Evolutionary conservation across 805 yeast genomes (phyloP).

Genomic region (Saccharomycopsis guyanensis): DNA sequence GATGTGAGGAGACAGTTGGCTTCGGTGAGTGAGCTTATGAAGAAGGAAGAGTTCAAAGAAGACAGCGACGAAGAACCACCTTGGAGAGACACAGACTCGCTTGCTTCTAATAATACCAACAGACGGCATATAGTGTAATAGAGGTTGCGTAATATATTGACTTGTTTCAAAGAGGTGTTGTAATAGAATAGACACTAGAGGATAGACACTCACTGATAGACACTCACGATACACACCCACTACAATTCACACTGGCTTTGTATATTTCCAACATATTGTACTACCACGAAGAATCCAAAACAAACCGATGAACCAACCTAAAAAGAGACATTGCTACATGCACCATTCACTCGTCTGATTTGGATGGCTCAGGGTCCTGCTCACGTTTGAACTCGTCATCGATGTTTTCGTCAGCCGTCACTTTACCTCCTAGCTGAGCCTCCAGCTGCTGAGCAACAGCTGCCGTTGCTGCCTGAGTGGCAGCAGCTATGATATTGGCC

Average conservation of each 20-base stretch:
- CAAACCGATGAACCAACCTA: no score
- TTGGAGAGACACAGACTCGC: not conserved
- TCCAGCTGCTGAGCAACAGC: conserved; percentile 13
- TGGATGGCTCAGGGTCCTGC: not conserved
- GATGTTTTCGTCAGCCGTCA: conserved; percentile 14
- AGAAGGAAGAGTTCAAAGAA: not conserved
- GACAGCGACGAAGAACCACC: not conserved
- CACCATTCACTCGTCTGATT: no score
- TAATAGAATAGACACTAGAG: no score
- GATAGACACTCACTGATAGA: no score
- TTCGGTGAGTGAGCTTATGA: conserved; percentile 9
- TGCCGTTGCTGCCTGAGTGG: conserved; percentile 15
- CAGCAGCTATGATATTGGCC: conserved; percentile 8
- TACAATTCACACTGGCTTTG: no score
- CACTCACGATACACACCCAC: no score
- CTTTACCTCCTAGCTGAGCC: not conserved
- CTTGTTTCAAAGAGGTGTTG: no score
- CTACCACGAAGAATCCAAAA: no score
- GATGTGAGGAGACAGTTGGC: conserved; percentile 14
- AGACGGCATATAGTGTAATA: not conserved
- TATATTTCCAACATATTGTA: no score
- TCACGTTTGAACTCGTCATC: conserved; percentile 16
- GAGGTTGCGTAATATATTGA: not conserved
- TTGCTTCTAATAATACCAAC: not conserved
- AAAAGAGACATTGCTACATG: no score